These are phyloP conservation scores for Rhodomyrtus tomentosa DNA, from an alignment of 345 rosid genomes.

Conservation along the genomic window DNA sequence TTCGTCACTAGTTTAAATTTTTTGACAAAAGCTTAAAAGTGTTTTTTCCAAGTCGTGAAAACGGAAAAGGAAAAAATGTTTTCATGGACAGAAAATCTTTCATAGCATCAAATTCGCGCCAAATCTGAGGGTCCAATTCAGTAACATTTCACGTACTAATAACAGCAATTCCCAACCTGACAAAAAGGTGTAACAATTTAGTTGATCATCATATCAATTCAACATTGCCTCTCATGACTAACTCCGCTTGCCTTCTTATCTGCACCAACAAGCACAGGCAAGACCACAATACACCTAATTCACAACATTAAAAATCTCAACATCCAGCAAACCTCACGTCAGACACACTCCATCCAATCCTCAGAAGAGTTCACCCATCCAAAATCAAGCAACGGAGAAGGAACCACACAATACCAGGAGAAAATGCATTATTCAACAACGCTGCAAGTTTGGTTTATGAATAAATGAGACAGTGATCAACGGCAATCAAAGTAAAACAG, in stretches of 20 bases:
- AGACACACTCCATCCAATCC: not conserved
- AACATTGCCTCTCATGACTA: not conserved
- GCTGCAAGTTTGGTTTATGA: no score
- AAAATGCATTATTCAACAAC: not conserved
- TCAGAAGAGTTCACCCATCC: not conserved
- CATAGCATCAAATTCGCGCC: not conserved
- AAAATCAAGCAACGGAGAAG: not conserved
- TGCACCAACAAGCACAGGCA: not conserved
- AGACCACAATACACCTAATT: not conserved
- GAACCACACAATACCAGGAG: not conserved
- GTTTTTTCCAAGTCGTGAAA: not conserved
- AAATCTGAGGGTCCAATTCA: not conserved
- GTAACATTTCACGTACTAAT: not conserved
- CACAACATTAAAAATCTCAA: not conserved
- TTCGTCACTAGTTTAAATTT: not conserved
- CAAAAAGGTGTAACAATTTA: not conserved
- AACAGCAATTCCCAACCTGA: not conserved
- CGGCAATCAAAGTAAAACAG: no score
- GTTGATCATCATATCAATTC: not conserved
- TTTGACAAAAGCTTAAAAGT: not conserved
- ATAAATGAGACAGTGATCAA: no score
- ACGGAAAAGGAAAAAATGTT: not conserved
- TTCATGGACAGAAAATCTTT: not conserved
- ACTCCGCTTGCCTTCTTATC: not conserved
- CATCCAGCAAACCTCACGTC: not conserved